Evolutionary conservation across 129 eudicot species (phyloP).

Genomic region (Lonicera japonica): DNA sequence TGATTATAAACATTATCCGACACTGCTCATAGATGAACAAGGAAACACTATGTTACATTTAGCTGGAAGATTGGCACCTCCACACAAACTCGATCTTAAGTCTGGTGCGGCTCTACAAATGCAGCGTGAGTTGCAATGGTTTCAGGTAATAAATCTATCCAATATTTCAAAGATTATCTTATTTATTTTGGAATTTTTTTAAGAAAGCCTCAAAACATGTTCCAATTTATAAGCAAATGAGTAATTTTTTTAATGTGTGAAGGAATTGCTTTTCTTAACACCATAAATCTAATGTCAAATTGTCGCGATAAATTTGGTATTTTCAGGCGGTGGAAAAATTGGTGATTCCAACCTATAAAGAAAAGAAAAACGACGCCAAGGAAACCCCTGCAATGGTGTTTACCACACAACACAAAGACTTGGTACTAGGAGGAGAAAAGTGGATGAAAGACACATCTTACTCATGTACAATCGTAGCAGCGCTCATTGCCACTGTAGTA

Average conservation of each 20-base stretch:
- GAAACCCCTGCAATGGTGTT: conserved; percentile 20
- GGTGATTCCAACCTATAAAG: conserved; percentile 2
- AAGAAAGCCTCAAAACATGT: neutral
- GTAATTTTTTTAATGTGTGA: neutral
- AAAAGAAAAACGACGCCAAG: neutral
- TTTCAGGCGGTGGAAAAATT: conserved; percentile 6
- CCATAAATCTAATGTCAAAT: neutral
- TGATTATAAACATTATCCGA: neutral
- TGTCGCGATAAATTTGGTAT: neutral
- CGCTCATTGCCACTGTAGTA: conserved; percentile 14
- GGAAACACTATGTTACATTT: conserved; percentile 15
- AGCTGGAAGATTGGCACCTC: conserved; percentile 14
- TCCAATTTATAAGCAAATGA: neutral
- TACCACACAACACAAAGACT: conserved; percentile 12
- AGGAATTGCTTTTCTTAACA: neutral
- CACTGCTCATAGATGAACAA: neutral
- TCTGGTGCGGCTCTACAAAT: conserved; percentile 16
- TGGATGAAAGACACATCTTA: conserved; percentile 14
- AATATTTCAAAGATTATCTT: neutral
- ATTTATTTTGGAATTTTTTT: neutral
- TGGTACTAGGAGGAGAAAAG: conserved; percentile 14
- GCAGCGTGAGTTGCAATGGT: conserved; percentile 18
- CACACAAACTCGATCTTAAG: conserved; percentile 14
- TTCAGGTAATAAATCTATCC: neutral
- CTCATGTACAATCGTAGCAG: conserved; percentile 18